Base-by-base conservation (phyloP, 306 rosid species). In the Prunus mume region DNA sequence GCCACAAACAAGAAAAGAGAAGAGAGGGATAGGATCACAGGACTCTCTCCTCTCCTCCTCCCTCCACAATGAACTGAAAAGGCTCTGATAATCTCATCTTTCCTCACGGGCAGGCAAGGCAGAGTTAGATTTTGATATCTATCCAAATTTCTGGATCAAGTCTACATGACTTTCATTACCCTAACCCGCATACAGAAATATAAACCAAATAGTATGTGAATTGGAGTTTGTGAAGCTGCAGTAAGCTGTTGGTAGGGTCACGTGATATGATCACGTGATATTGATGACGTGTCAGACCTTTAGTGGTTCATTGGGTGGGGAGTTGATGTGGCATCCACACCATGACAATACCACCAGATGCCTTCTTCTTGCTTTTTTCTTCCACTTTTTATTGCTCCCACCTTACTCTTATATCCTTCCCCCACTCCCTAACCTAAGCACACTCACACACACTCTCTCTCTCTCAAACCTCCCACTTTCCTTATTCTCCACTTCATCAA, bases 241-340 rank as follows among this genome's bases (percentile, higher is more conserved):
- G 2, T 49, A 12, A 68, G 58, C 14, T 24, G 65, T 34, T 25
- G 43, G 67, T 62, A 18, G 43, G 43, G 55, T 73, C 87, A 83
- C 86, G 84, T 80, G 86, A 77, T 56, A 58, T 46, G 61, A 60
- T 77, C 81, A 69, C 63, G 71, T 27, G 77, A 72, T 17, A n/a
- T 68, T 46, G 72, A 19, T 76, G 78, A 77, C 57, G 90, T 84
- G 87, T 80, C 78, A 41, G 51, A 22, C 71, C 0, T 49, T 51
- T 55, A 30, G 47, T 85, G 89, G 80, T 78, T 51, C 22, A 15
- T 74, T 73, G 41, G 15, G 19, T 19, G 34, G 64, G 65, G 47
- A 57, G 52, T 83, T 80, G 90, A 88, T 65, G 83, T 87, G 92
- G 90, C 84, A 80, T 79, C 87, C 82, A 50, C 76, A 83, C 61